A percentile compares a stretch with the other conserved stretches of the same genome.
Evolutionary conservation across 2,329 filamentous ascomycete genomes (phyloP).

Genomic region (Penicillium griseofulvum): DNA sequence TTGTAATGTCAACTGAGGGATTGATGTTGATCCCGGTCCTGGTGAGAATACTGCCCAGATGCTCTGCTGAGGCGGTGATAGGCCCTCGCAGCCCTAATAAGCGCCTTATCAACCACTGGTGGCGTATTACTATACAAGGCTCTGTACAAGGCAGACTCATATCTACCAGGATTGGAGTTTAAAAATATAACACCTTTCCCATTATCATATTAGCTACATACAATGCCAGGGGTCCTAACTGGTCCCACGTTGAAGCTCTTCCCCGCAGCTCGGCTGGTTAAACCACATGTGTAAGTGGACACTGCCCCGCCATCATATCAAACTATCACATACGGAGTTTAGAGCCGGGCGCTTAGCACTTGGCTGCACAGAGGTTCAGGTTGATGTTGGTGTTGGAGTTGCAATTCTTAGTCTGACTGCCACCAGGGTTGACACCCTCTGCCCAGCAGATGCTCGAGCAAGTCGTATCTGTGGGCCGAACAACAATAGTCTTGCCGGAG

Average conservation of each 20-base stretch:
- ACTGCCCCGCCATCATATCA: background rate
- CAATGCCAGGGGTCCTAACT: background rate
- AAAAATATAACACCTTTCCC: background rate
- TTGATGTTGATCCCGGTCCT: constrained; percentile 4
- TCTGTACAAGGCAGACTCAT: background rate
- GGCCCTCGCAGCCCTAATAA: constrained; percentile 3
- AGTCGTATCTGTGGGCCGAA: constrained; percentile 23
- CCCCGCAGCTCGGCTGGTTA: background rate
- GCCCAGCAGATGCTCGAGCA: constrained; percentile 35
- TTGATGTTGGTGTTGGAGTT: constrained; percentile 24
- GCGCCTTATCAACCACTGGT: background rate
- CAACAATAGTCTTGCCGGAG: constrained; percentile 24
- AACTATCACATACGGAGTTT: background rate
- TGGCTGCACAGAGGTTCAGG: constrained; percentile 31
- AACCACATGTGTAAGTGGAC: constrained; percentile 1
- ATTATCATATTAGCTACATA: constrained; percentile 5
- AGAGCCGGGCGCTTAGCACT: constrained; percentile 18
- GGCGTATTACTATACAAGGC: background rate
- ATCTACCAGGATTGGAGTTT: background rate
- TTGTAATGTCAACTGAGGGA: constrained; percentile 16
- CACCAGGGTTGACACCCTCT: constrained; percentile 29
- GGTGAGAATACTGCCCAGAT: constrained; percentile 6
- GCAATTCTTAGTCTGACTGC: constrained; percentile 34
- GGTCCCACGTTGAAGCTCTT: background rate
- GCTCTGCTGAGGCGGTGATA: constrained; percentile 3